A percentile compares a stretch with the other conserved stretches of the same genome.
phyloP scores from a whole-genome alignment of 2,329 filamentous ascomycete genomes.

The Xylariaceae sp. region DNA sequence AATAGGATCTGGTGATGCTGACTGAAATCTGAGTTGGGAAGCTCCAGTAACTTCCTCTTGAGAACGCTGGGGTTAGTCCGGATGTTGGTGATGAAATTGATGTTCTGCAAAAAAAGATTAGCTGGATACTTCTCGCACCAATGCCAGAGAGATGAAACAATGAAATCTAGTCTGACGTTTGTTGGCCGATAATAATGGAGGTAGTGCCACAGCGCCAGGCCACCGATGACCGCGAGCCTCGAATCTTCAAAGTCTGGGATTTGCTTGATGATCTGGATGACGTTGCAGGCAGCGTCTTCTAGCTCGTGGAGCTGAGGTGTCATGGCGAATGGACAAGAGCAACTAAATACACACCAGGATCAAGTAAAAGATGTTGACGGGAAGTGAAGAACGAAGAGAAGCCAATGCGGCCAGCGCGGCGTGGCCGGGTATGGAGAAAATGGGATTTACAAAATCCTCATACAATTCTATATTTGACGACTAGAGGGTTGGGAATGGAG shows the following conservation, averaged over 20 bases:
- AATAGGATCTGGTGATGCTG: slow-evolving; percentile 30
- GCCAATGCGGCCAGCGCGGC: too few species aligned
- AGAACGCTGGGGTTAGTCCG: slow-evolving; percentile 32
- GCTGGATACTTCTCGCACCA: too few species aligned
- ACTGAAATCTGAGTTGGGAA: slow-evolving; percentile 35
- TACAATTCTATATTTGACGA: too few species aligned
- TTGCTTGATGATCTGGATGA: slow-evolving; percentile 39
- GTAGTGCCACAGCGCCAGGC: slow-evolving; percentile 38
- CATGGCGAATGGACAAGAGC: too few species aligned
- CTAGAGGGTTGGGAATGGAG: too few species aligned
- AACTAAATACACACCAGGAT: too few species aligned
- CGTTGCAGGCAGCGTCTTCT: slow-evolving; percentile 36
- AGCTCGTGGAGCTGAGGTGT: slow-evolving; percentile 28
- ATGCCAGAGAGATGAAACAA: neutral
- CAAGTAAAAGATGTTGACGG: too few species aligned
- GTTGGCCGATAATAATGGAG: slow-evolving; percentile 33
- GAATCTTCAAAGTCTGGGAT: slow-evolving; percentile 35
- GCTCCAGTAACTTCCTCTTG: slow-evolving; percentile 33
- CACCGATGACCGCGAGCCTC: slow-evolving; percentile 37
- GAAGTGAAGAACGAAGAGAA: too few species aligned
- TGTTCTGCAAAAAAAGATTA: slow-evolving; percentile 29
- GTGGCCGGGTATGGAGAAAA: too few species aligned
- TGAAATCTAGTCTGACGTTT: slow-evolving; percentile 29
- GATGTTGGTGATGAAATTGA: slow-evolving; percentile 38
- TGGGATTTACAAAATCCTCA: too few species aligned